Evolutionary conservation across 345 rosid genomes (phyloP), one percentile per base, ranked within the genome.

Genomic region (Citrus maxima): DNA sequence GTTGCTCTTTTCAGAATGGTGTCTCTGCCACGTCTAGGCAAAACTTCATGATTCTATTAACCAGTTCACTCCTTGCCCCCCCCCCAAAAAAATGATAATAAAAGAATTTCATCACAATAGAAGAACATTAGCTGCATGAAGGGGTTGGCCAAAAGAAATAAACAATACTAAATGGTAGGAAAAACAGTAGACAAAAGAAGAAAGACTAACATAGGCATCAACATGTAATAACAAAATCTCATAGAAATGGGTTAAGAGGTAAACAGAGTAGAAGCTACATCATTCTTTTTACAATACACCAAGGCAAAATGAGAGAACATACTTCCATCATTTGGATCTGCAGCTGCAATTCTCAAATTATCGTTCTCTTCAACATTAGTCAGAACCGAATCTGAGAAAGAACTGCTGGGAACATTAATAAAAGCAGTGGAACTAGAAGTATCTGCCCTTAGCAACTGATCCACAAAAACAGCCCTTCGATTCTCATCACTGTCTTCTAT

Each of bases 401-500:
- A 76, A 75, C 77, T 80, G 71, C n/a, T 64, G 1, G 79, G 24
- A 81, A 73, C 61, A 65, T 79, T 76, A 35, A 42, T 73, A 19
- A 80, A 75, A 76, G 78, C 42, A 55, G 72, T 49, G 75, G 89
- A 80, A 80, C 79, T 78, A 76, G 85, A 81, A 79, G 60, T 81
- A 40, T 89, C 90, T 6, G 83, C 66, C 77, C 81, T 87, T 88
- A 92, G 82, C 82, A 95, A 82, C 79, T 82, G 74, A 73, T 92
- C 90, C 72, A 93, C 98, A 90, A 95, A 95, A 82, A 82, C 90
- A 78, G 88, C 88, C 78, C 95, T 87, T 67, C 97, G 86, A 62
- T 90, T 87, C 77, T 92, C 95, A 81, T 87, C 91, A 28, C 34
- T 76, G 73, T 84, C 90, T 84, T 82, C 89, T 61, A 83, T 71